phyloP scores from a whole-genome alignment of 108 stramenopile species.

The Poteriospumella lacustris region DNA sequence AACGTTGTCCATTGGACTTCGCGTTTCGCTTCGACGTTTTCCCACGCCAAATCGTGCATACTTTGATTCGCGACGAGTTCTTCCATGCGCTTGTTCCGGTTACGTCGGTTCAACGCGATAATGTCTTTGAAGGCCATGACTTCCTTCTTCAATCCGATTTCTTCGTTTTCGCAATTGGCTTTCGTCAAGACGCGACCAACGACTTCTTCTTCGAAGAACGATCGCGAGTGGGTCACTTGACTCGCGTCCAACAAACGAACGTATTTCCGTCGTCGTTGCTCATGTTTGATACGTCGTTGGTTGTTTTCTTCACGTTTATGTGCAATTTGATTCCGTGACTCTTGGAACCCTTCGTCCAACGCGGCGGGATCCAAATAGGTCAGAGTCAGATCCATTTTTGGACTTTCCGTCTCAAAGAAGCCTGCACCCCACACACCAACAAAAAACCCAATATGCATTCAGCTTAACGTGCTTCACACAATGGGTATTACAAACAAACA shows the following conservation, averaged over 20 bases:
- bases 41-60: background rate
- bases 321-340: background rate
- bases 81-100: background rate
- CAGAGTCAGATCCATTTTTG: too few relatives aligned
- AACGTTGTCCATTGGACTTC: background rate
- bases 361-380: background rate
- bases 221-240: background rate
- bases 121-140: background rate
- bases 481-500: too few relatives aligned
- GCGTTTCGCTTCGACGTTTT: background rate
- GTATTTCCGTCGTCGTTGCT: background rate
- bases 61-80: background rate
- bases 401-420: too few relatives aligned
- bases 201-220: background rate
- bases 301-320: background rate
- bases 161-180: background rate
- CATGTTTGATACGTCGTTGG: background rate
- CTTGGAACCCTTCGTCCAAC: background rate
- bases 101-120: background rate
- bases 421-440: too few relatives aligned
- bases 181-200: background rate
- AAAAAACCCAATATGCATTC: too few relatives aligned
- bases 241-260: background rate
- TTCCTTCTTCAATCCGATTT: background rate
- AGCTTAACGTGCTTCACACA: too few relatives aligned